phyloP scores from a whole-genome alignment of 139 green algal genomes.

The Chlamydomonas asymmetrica region DNA sequence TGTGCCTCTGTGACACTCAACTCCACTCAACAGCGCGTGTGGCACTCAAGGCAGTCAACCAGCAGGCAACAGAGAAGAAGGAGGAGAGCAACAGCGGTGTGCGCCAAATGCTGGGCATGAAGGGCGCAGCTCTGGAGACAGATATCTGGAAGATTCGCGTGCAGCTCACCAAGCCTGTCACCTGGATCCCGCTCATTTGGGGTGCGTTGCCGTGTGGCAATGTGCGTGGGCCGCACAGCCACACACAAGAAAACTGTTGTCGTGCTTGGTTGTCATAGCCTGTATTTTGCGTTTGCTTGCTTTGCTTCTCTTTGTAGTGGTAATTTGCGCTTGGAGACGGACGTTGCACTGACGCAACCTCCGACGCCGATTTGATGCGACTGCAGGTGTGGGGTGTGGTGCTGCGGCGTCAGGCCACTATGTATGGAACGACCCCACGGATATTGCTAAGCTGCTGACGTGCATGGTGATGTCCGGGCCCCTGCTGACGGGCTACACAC shows the following conservation, averaged over 20 bases:
- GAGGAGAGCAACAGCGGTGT: constrained; percentile 38
- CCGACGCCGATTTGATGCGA: background rate
- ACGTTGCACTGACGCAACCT: too few relatives aligned
- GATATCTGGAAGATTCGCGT: constrained; percentile 96
- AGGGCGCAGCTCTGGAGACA: constrained; percentile 74
- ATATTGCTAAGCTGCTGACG: constrained; percentile 73
- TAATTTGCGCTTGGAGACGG: too few relatives aligned
- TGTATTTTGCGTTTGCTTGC: too few relatives aligned
- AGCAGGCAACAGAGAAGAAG: constrained; percentile 47
- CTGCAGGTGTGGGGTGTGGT: constrained; percentile 90
- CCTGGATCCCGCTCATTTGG: constrained; percentile 99
- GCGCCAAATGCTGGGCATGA: constrained; percentile 89
- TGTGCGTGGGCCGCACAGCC: too few relatives aligned
- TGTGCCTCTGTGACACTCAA: too few relatives aligned
- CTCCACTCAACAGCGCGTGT: constrained; percentile 24
- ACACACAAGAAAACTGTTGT: too few relatives aligned
- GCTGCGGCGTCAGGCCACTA: constrained; percentile 93
- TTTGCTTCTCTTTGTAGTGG: too few relatives aligned
- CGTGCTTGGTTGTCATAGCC: too few relatives aligned
- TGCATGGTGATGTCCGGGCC: constrained; percentile 96
- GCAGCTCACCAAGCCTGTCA: constrained; percentile 98
- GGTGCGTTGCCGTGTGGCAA: too few relatives aligned
- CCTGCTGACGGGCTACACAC: constrained; percentile 97
- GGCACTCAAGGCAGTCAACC: constrained; percentile 4
- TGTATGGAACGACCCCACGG: constrained; percentile 80